Evolutionary conservation across 495 filamentous ascomycete species (phyloP), one percentile per base, ranked within the genome.

Genomic region (Tuber microsphaerosporum): DNA sequence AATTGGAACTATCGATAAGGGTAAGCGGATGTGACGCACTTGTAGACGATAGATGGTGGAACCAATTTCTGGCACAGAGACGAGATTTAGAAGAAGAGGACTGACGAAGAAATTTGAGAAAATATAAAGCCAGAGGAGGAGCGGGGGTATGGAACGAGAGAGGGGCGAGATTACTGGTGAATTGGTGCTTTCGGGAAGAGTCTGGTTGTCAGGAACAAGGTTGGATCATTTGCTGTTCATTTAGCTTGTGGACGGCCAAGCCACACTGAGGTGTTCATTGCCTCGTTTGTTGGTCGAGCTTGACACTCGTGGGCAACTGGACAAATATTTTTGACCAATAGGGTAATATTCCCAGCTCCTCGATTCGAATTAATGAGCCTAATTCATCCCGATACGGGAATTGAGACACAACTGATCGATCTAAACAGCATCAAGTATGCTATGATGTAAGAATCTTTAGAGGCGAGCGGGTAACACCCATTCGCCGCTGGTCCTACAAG

Each of bases 71-170:
- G n/a, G n/a, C n/a, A 26, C 48, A 61, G 51, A 65, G 56, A 65
- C 26, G 26, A 65, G 16, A 65, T 12, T 17, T 1, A 19, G 51
- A 4, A 26, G 56, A 65, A 34, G 56, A 14, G 31, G 56, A 65
- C 14, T 65, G 14, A 65, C n/a, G 56, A 65, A 19, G 56, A 65
- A 65, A 34, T 65, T 56, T 65, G 12, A 61, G 51, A 26, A 61
- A 12, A 61, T 61, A 61, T 56, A 56, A 26, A 14, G 51, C 10
- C 9, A 26, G 51, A 31, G 56, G 56, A 61, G 26, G 56, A 65
- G 56, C 56, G 56, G 56, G 56, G 56, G 56, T 65, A 65, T 65
- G 12, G n/a, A n/a, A 65, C 56, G 26, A 31, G n/a, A 65, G 56
- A 65, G 56, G 56, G 56, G 56, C 19, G 51, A 61, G 51, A 16